These are phyloP conservation scores for Acacia acuminata DNA, from an alignment of 306 rosid genomes.

Conservation along the genomic window DNA sequence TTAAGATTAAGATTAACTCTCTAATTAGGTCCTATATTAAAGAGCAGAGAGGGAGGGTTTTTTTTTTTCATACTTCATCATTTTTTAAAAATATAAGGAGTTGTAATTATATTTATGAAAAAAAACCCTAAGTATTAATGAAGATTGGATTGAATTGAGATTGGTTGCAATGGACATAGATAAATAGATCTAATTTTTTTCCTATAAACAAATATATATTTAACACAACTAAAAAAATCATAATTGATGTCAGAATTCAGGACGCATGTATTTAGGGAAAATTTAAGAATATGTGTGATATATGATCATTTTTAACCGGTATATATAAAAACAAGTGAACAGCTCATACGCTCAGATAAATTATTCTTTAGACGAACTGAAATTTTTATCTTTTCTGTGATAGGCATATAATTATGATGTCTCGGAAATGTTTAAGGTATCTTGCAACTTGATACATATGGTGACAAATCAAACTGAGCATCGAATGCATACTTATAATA, in stretches of 20 bases:
- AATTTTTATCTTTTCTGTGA: not conserved
- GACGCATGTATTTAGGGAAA: not conserved
- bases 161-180: not conserved
- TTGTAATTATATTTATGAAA: too few species aligned
- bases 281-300: not conserved
- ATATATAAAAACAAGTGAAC: not conserved
- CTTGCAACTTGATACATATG: not conserved
- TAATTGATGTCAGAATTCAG: not conserved
- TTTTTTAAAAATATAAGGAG: too few species aligned
- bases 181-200: too few species aligned
- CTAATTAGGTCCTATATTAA: too few species aligned
- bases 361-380: not conserved
- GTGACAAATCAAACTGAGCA: slow-evolving; percentile 16
- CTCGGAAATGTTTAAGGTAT: not conserved
- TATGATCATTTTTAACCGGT: not conserved
- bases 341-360: not conserved
- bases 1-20: too few species aligned
- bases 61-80: not conserved
- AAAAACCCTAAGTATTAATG: not conserved
- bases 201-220: not conserved
- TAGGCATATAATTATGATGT: not conserved
- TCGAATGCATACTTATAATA: not conserved
- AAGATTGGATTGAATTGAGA: not conserved
- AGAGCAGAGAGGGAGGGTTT: too few species aligned
- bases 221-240: not conserved